Conservation (phyloP, 306 rosid genomes). For the Aeschynomene evenia region DNA sequence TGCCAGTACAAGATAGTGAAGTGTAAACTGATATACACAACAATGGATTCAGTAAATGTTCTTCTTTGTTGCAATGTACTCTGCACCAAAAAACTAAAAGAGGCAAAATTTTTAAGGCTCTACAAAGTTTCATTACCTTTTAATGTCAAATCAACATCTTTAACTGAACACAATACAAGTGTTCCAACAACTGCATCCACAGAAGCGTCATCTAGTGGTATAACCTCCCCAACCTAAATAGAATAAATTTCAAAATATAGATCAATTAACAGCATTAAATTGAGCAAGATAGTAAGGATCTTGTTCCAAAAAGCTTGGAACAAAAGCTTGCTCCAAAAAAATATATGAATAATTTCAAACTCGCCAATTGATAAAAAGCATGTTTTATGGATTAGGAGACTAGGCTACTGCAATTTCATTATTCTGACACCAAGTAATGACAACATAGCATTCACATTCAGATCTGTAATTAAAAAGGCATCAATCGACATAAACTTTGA, state of each 20-base stretch:
- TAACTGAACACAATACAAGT: conserved; percentile 87
- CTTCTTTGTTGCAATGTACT: neutral
- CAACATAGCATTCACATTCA: neutral
- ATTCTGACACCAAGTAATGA: conserved; percentile 5
- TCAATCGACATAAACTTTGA: neutral
- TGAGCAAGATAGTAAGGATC: conserved; percentile 1
- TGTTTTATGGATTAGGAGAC: neutral
- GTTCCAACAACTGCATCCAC: conserved; percentile 96
- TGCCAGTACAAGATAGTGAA: neutral
- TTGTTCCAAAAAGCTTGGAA: too few species aligned
- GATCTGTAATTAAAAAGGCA: neutral
- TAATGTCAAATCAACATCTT: conserved; percentile 66
- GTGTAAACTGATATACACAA: neutral
- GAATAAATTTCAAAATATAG: conserved; percentile 21
- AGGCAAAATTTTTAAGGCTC: conserved; percentile 8
- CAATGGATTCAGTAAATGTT: conserved; percentile 10
- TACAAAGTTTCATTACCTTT: conserved; percentile 48
- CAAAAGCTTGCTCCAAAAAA: conserved; percentile 4
- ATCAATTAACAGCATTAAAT: neutral
- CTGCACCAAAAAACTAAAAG: neutral
- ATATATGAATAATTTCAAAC: neutral
- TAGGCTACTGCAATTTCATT: neutral
- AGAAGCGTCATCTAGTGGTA: conserved; percentile 84
- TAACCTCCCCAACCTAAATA: conserved; percentile 79
- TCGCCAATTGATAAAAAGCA: neutral